Evolutionary conservation across 352 stramenopile species (phyloP), one percentile per base, ranked within the genome.

Genomic region (Phytophthora megakarya): DNA sequence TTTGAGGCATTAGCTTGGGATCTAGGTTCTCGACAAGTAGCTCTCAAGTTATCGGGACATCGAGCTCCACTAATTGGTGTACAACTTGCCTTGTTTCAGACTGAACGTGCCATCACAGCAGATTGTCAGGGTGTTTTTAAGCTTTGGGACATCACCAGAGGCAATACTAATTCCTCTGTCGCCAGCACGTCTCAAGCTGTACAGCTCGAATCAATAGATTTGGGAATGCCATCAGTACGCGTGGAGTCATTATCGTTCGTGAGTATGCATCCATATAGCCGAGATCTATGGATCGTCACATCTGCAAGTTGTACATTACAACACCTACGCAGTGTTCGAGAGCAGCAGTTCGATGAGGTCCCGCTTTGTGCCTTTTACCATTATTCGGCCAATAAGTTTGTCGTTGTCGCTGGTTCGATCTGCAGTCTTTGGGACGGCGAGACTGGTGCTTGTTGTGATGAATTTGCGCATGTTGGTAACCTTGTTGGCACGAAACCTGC

Each of bases 1-100:
- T 93, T 90, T 50, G 85, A 94, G 15, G 87, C 84, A 0, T 81
- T 86, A 9, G 84, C 81, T 7, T 97, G 89, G 89, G 89, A 97
- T 55, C 64, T 97, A 13, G 73, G 76, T 9, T 93, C 84, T 21
- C 77, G 89, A 8, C 86, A 95, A 60, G 56, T 86, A 13, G 75
- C 90, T 10, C 71, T 93, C 46, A 80, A 76, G 38, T 64, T 96
- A 16, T 65, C 63, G 1, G 89, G 88, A 11, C 88, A 97, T 61
- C 78, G 79, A 11, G 74, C 80, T 0, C 84, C 88, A n/a, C 85
- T 96, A 22, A 56, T 95, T 48, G 83, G 82, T 2, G 50, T 97
- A 1, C 81, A 90, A 38, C 65, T 97, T 6, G 74, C 81, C 1
- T 61, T 79, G 1, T 89, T 93, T 49, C 81, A 93, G 42, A 92